phyloP scores from a whole-genome alignment of 73 alveolate genomes.

The Halteria grandinella region DNA sequence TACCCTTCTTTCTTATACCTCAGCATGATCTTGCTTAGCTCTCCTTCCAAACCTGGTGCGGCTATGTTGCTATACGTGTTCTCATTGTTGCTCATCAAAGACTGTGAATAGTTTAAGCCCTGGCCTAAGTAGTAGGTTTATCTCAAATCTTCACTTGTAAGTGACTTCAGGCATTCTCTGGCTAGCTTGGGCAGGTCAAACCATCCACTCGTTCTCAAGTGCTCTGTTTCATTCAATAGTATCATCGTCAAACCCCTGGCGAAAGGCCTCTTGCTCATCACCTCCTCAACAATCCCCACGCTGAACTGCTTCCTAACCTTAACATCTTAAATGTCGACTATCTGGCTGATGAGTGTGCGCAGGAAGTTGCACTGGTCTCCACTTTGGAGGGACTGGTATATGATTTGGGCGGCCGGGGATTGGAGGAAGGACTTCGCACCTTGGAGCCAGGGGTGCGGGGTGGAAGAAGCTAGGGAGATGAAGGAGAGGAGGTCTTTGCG shows the following conservation, averaged over 20 bases:
- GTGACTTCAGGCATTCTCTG: slow-evolving; percentile 16
- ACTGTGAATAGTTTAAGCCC: no score
- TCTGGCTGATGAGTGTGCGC: neutral
- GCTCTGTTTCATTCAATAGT: neutral
- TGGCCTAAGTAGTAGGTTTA: no score
- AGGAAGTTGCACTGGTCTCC: slow-evolving; percentile 1
- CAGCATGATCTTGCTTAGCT: no score
- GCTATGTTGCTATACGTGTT: no score
- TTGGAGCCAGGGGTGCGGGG: neutral
- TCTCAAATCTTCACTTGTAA: slow-evolving; percentile 28
- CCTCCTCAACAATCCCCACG: neutral
- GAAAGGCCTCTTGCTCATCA: slow-evolving; percentile 3
- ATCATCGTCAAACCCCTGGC: neutral
- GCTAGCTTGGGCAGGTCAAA: slow-evolving; percentile 9
- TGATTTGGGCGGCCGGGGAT: slow-evolving; percentile 6
- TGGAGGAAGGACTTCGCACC: slow-evolving; percentile 15
- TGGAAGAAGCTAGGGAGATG: neutral
- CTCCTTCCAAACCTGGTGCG: no score
- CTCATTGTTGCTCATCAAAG: no score
- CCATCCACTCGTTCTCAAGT: neutral
- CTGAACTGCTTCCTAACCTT: neutral
- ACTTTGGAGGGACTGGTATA: neutral
- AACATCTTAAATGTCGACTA: neutral
- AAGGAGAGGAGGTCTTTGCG: slow-evolving; percentile 2
- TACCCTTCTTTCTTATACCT: no score